A percentile compares a stretch with the other conserved stretches of the same genome.
These are phyloP conservation scores for Deinandra increscens DNA, from an alignment of 129 eudicot species.

Conservation along the genomic window DNA sequence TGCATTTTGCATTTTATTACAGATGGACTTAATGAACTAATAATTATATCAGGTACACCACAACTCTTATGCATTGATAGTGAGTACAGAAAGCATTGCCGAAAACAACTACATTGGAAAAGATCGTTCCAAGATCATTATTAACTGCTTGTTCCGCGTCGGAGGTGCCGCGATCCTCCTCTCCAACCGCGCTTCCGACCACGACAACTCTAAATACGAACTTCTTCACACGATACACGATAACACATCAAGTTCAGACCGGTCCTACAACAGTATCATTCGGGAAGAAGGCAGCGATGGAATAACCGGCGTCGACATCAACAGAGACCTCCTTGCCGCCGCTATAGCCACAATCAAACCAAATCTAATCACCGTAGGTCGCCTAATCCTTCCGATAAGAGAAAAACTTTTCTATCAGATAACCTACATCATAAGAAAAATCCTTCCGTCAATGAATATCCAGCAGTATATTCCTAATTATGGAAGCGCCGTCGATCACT, in stretches of 20 bases:
- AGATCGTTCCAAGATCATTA: conserved; percentile 38
- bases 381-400: conserved; percentile 41
- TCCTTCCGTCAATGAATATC: background rate
- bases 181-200: conserved; percentile 38
- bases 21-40: background rate
- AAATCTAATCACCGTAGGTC: conserved; percentile 37
- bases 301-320: conserved; percentile 35
- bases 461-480: conserved; percentile 39
- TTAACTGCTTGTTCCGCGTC: conserved; percentile 41
- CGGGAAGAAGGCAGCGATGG: conserved; percentile 45
- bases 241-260: conserved; percentile 44
- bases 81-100: conserved; percentile 54
- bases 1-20: background rate
- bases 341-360: conserved; percentile 39
- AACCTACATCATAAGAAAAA: conserved; percentile 9
- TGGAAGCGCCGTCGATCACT: conserved; percentile 41
- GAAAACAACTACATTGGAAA: conserved; percentile 41
- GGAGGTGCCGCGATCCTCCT: conserved; percentile 65
- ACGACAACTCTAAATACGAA: conserved; percentile 40
- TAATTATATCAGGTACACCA: conserved; percentile 40
- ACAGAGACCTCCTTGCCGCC: conserved; percentile 39
- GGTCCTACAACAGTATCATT: conserved; percentile 40
- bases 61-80: conserved; percentile 49
- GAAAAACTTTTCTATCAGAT: conserved; percentile 29
- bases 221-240: conserved; percentile 48